Conservation (phyloP, 257 asterid genomes). For the Leonotis leonurus region DNA sequence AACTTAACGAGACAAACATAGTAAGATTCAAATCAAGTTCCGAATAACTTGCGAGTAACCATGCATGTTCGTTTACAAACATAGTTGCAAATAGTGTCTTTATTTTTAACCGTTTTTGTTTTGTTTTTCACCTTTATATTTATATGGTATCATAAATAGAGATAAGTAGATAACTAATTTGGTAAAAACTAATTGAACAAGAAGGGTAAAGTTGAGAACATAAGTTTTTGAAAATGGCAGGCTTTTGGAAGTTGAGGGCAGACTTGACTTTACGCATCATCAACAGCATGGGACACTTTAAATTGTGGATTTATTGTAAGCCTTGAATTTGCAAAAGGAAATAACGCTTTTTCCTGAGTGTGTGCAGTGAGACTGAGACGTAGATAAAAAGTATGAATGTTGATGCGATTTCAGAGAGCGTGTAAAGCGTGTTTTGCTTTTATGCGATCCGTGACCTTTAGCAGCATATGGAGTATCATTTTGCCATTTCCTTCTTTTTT, state of each 20-base stretch:
- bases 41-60: no score
- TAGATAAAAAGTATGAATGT: constrained; percentile 4
- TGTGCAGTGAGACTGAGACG: constrained; percentile 16
- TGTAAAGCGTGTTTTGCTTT: constrained; percentile 28
- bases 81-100: no score
- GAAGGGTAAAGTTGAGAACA: not conserved
- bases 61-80: no score
- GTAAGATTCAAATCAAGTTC: no score
- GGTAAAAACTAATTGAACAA: constrained; percentile 3
- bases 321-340: constrained; percentile 18
- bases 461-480: not conserved
- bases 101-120: no score
- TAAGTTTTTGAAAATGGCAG: constrained; percentile 10
- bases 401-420: constrained; percentile 32
- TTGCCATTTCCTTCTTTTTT: not conserved
- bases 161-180: no score
- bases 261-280: constrained; percentile 19
- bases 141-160: no score
- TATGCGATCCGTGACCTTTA: constrained; percentile 15
- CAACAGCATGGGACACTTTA: constrained; percentile 17
- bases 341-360: constrained; percentile 21
- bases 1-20: no score
- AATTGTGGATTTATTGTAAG: constrained; percentile 19
- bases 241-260: constrained; percentile 26
- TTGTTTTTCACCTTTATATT: no score